These are phyloP conservation scores for Clarireedia paspali DNA, from an alignment of 2,329 filamentous ascomycete species.

Conservation along the genomic window DNA sequence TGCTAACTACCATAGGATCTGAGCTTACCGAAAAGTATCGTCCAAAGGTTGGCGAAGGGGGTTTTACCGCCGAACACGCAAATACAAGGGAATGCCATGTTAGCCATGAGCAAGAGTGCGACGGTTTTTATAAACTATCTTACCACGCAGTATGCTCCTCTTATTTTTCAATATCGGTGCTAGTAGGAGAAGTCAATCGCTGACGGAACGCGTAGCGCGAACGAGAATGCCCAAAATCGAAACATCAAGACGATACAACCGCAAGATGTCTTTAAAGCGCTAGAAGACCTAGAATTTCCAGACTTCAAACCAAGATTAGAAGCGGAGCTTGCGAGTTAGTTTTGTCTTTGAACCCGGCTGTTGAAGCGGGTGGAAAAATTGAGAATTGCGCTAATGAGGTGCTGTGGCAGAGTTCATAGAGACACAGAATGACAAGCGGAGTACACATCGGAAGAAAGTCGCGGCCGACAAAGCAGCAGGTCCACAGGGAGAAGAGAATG, in stretches of 20 bases:
- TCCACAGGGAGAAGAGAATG: slow-evolving; percentile 25
- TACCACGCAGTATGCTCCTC: slow-evolving; percentile 54
- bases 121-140: slow-evolving; percentile 80
- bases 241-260: slow-evolving; percentile 74
- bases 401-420: slow-evolving; percentile 53
- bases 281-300: slow-evolving; percentile 67
- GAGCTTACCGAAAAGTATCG: slow-evolving; percentile 71
- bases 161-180: neutral
- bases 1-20: slow-evolving; percentile 52
- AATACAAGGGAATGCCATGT: slow-evolving; percentile 73
- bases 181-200: neutral
- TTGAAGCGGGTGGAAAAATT: too few relatives aligned
- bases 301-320: slow-evolving; percentile 65
- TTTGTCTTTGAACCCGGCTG: neutral
- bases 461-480: slow-evolving; percentile 50
- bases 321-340: slow-evolving; percentile 67
- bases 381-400: slow-evolving; percentile 7
- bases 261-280: slow-evolving; percentile 66
- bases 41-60: slow-evolving; percentile 71
- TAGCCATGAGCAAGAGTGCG: slow-evolving; percentile 73
- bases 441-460: slow-evolving; percentile 62
- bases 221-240: slow-evolving; percentile 58
- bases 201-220: slow-evolving; percentile 46
- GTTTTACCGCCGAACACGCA: slow-evolving; percentile 74
- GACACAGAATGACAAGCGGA: slow-evolving; percentile 66